phyloP scores from a whole-genome alignment of 345 rosid species.

The Stellera chamaejasme region DNA sequence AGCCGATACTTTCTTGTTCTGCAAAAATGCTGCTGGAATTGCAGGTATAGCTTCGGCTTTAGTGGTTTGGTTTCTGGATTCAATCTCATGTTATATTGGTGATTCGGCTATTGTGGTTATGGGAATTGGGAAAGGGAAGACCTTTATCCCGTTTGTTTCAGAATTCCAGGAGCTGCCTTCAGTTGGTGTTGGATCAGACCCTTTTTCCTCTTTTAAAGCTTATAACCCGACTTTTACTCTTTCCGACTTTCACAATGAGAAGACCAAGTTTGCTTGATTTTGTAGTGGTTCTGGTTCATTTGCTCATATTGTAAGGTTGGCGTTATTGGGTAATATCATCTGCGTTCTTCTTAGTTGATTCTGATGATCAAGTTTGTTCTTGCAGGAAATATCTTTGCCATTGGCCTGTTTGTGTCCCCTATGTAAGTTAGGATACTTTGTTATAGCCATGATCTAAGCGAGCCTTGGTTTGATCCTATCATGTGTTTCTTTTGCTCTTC shows the following conservation, averaged over 20 bases:
- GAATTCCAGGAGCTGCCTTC: not conserved
- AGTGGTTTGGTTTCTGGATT: not conserved
- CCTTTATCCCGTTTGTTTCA: not conserved
- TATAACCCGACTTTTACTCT: not conserved
- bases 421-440: constrained; percentile 37
- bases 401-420: constrained; percentile 78
- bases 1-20: constrained; percentile 16
- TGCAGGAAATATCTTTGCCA: constrained; percentile 81
- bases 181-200: not conserved
- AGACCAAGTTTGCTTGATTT: not conserved
- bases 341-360: not conserved
- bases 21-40: constrained; percentile 66
- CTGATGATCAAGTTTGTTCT: constrained; percentile 10
- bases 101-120: not conserved
- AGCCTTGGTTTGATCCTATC: constrained; percentile 10
- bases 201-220: not conserved
- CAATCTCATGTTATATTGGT: not conserved
- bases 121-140: not conserved
- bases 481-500: constrained; percentile 13
- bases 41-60: constrained; percentile 24
- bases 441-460: not conserved
- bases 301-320: not conserved
- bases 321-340: not conserved
- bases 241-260: not conserved
- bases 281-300: not conserved